Conservation (phyloP, 768 basidiomycete species). For the Xerocomellus amylosporus region DNA sequence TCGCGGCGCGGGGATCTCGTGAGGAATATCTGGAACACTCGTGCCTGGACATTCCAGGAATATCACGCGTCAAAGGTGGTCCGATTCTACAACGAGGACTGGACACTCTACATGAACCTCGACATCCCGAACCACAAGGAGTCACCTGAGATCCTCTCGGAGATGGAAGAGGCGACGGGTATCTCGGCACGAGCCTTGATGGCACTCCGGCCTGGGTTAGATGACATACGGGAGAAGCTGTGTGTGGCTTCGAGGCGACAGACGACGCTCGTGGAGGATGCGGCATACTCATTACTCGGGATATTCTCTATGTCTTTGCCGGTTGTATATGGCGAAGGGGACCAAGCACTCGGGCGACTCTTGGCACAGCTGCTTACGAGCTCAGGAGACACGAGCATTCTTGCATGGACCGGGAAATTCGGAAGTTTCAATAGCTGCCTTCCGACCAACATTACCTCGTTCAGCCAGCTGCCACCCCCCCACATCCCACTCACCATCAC, state of each 20-base stretch:
- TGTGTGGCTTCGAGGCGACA: neutral
- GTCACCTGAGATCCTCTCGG: neutral
- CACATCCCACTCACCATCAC: neutral
- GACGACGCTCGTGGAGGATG: neutral
- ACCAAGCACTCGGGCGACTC: constrained; percentile 2
- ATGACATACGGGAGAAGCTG: neutral
- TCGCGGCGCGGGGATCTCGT: neutral
- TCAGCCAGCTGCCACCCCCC: neutral
- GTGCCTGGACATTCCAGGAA: constrained; percentile 6
- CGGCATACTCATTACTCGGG: neutral
- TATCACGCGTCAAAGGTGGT: constrained; percentile 5
- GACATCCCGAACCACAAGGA: constrained; percentile 3
- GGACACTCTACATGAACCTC: neutral
- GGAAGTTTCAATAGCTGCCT: constrained; percentile 8
- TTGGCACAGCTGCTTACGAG: constrained; percentile 1
- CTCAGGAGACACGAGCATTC: constrained; percentile 1
- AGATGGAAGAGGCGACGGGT: constrained; percentile 3
- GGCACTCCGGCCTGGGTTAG: neutral
- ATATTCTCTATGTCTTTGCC: neutral
- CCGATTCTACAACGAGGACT: constrained; percentile 2
- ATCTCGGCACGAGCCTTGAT: neutral
- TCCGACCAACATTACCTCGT: neutral
- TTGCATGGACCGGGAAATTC: constrained; percentile 4
- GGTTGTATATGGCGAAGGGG: constrained; percentile 2
- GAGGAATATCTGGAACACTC: constrained; percentile 4